phyloP scores from a whole-genome alignment of 768 basidiomycete species.

The Mycena leptocephala region DNA sequence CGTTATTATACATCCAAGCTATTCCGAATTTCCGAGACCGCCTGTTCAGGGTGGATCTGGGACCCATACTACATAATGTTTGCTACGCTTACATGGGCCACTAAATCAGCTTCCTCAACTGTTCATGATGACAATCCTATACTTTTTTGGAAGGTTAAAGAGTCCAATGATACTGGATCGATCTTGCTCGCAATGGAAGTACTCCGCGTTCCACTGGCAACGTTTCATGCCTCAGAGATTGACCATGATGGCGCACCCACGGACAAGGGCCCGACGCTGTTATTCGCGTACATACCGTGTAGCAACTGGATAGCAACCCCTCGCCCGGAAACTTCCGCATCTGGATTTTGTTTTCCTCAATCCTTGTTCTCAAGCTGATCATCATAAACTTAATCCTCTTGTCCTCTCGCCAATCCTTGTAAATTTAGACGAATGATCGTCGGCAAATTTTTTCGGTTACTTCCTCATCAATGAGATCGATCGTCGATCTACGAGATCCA shows the following conservation, averaged over 20 bases:
- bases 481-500: constrained; percentile 16
- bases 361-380: constrained; percentile 7
- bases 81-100: neutral
- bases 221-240: too few relatives aligned
- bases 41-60: neutral
- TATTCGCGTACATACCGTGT: constrained; percentile 3
- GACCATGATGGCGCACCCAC: neutral
- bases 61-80: too few relatives aligned
- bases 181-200: neutral
- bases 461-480: constrained; percentile 16
- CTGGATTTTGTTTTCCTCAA: neutral
- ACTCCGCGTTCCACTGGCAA: too few relatives aligned
- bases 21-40: too few relatives aligned
- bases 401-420: constrained; percentile 27
- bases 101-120: neutral
- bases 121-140: neutral
- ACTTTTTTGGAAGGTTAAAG: neutral
- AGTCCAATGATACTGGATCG: neutral
- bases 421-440: constrained; percentile 9
- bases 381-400: constrained; percentile 10
- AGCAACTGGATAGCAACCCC: constrained; percentile 3
- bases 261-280: constrained; percentile 5
- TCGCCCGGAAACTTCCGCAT: constrained; percentile 2
- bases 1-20: too few relatives aligned
- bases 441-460: neutral